These are phyloP conservation scores for Naganishia sp. DNA, from an alignment of 1,284 basidiomycete genomes.

Conservation along the genomic window DNA sequence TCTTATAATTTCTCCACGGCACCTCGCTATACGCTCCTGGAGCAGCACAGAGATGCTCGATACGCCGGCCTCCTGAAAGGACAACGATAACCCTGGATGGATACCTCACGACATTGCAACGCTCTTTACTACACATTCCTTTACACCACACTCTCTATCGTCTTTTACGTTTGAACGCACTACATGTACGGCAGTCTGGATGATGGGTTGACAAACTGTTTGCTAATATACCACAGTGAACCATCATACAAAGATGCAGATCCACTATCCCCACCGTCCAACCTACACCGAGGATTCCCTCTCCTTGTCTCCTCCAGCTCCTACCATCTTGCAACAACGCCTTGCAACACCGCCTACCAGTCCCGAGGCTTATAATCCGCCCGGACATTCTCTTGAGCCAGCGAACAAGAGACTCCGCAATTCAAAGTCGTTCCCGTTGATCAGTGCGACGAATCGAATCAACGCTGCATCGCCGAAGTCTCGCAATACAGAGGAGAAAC, in stretches of 20 bases:
- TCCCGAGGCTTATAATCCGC: constrained; percentile 7
- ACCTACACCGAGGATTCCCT: constrained; percentile 24
- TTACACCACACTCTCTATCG: constrained; percentile 19
- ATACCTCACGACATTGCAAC: not conserved
- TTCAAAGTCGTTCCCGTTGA: constrained; percentile 17
- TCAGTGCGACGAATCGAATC: constrained; percentile 12
- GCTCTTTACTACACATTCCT: constrained; percentile 27
- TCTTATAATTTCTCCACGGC: constrained; percentile 5
- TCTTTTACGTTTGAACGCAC: not conserved
- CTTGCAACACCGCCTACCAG: constrained; percentile 21
- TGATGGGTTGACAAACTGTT: not conserved
- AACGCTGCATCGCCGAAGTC: not conserved
- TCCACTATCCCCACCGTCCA: constrained; percentile 10
- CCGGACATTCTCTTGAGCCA: not conserved
- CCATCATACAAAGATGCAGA: constrained; percentile 30
- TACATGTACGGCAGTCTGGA: not conserved
- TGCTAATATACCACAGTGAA: not conserved
- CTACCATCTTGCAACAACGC: constrained; percentile 20
- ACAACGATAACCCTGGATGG: not conserved
- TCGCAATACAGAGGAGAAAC: not conserved
- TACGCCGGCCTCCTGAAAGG: constrained; percentile 2
- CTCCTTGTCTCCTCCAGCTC: constrained; percentile 16
- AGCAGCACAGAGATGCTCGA: not conserved
- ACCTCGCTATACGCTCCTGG: not conserved
- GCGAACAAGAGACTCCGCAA: constrained; percentile 15